Percentiles rank a stretch among this genome's conserved stretches.
phyloP scores from a whole-genome alignment of 1,139 yeast genomes.

The Taphrina deformans region DNA sequence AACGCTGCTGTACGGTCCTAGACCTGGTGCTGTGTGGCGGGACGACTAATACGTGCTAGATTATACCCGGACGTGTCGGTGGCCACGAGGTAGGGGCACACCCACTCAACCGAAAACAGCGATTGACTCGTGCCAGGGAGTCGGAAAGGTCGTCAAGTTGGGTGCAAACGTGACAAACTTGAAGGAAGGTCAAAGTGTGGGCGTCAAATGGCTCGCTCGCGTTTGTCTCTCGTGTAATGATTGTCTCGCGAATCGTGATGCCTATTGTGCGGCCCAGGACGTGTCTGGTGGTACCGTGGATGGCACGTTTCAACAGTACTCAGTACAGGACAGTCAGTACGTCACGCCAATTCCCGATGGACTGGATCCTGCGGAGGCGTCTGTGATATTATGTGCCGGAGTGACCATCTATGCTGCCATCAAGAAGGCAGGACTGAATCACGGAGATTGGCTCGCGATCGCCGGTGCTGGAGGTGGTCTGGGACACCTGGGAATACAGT shows the following conservation, averaged over 20 bases:
- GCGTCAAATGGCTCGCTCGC: slow-evolving; percentile 30
- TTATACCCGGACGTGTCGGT: slow-evolving; percentile 29
- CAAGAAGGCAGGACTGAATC: slow-evolving; percentile 62
- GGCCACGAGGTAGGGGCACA: slow-evolving; percentile 24
- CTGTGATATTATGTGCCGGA: slow-evolving; percentile 61
- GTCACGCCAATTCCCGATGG: slow-evolving; percentile 75
- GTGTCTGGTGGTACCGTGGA: slow-evolving; percentile 67
- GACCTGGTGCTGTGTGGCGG: too few relatives aligned
- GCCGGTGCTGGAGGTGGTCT: slow-evolving; percentile 87
- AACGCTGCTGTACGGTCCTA: slow-evolving; percentile 46
- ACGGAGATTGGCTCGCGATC: slow-evolving; percentile 80
- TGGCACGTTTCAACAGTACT: slow-evolving; percentile 82
- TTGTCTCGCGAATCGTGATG: slow-evolving; percentile 27
- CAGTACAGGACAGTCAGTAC: slow-evolving; percentile 81
- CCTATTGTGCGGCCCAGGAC: slow-evolving; percentile 7
- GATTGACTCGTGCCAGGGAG: neutral
- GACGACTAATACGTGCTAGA: neutral
- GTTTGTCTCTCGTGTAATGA: slow-evolving; percentile 21
- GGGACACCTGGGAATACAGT: slow-evolving; percentile 77
- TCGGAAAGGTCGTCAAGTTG: slow-evolving; percentile 24
- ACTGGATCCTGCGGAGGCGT: slow-evolving; percentile 65
- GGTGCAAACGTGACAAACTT: slow-evolving; percentile 21
- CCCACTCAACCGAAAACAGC: neutral
- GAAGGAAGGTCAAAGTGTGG: slow-evolving; percentile 30
- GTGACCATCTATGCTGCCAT: slow-evolving; percentile 81